Percentiles rank a stretch among this genome's conserved stretches.
These are phyloP conservation scores for Saccharum officinarum DNA, from an alignment of 176 grass and related monocot species.

Conservation along the genomic window DNA sequence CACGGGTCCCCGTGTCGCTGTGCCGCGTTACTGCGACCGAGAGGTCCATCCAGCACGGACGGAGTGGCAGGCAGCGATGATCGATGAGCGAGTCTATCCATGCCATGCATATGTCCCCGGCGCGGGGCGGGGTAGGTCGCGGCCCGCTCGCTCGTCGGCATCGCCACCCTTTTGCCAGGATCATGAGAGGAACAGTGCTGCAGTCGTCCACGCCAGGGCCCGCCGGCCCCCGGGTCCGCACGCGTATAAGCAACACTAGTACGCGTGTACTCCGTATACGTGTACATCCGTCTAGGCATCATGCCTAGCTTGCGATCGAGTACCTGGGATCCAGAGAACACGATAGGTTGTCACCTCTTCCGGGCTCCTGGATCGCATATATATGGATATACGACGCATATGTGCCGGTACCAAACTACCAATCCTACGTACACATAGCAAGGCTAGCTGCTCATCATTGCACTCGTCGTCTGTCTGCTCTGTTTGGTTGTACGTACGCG, in stretches of 20 bases:
- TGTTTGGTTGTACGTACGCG: background rate
- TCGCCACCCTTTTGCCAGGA: background rate
- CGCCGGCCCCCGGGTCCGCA: background rate
- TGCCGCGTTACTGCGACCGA: background rate
- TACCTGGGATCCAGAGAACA: background rate
- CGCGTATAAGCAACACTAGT: background rate
- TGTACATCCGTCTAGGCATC: background rate
- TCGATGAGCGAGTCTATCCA: background rate
- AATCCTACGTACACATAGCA: background rate
- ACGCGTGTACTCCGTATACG: background rate
- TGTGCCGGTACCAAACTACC: background rate
- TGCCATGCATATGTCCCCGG: no score
- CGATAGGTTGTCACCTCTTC: background rate
- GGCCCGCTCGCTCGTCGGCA: background rate
- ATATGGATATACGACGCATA: background rate
- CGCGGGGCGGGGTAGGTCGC: no score
- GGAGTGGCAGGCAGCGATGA: background rate
- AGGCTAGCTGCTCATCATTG: background rate
- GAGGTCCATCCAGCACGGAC: background rate
- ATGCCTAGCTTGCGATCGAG: background rate
- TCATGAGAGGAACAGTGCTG: background rate
- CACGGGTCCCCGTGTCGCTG: background rate
- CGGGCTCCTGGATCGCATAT: background rate
- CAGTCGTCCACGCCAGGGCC: background rate
- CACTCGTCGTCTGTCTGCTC: background rate